Percentiles rank a stretch among this genome's conserved stretches.
These are phyloP conservation scores for Vararia minispora DNA, from an alignment of 768 basidiomycete genomes.

Conservation along the genomic window DNA sequence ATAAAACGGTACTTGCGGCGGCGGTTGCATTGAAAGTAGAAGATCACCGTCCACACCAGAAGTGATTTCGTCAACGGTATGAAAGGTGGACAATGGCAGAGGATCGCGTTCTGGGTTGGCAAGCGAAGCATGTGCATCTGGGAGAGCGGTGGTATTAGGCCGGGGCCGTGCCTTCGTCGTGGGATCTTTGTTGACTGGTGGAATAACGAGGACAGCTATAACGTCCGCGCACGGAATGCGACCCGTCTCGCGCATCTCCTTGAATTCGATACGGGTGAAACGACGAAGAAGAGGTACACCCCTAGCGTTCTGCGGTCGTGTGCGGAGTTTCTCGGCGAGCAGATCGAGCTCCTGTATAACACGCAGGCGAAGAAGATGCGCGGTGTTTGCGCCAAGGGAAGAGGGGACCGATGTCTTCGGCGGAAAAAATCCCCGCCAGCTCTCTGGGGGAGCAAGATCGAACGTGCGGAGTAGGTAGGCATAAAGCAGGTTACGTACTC, in stretches of 20 bases:
- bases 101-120: conserved; percentile 6
- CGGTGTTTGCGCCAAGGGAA: conserved; percentile 42
- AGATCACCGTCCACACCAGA: no score
- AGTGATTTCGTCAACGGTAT: no score
- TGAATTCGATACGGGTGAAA: conserved; percentile 54
- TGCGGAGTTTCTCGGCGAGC: conserved; percentile 33
- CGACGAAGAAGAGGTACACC: conserved; percentile 40
- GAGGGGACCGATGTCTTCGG: conserved; percentile 26
- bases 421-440: conserved; percentile 11
- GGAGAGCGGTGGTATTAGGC: conserved; percentile 9
- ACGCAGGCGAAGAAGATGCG: conserved; percentile 58
- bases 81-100: conserved; percentile 21
- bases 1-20: conserved; percentile 46
- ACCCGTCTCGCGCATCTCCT: conserved; percentile 32
- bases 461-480: no score
- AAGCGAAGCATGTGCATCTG: conserved; percentile 1
- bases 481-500: no score
- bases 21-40: no score
- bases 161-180: conserved; percentile 31
- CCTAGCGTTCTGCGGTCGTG: conserved; percentile 14
- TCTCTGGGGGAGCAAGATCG: no score
- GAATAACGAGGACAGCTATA: conserved; percentile 57
- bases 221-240: conserved; percentile 40
- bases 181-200: conserved; percentile 49
- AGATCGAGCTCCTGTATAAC: conserved; percentile 68